phyloP scores from a whole-genome alignment of 768 basidiomycete genomes.

The Suillus clintonianus region DNA sequence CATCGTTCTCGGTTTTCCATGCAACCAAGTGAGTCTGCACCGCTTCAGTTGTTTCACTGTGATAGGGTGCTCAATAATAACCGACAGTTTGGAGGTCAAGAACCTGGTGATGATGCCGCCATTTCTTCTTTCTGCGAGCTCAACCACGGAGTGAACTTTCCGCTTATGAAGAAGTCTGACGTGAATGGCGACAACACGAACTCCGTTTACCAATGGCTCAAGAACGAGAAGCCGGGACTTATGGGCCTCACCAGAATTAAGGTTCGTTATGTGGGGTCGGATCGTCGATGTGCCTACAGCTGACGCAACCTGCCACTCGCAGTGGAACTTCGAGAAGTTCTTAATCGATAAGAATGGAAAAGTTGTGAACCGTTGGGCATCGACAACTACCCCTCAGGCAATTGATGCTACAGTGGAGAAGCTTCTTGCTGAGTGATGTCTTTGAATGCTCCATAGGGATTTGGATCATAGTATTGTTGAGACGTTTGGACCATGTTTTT shows the following conservation, averaged over 20 bases:
- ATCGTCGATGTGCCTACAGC: constrained; percentile 35
- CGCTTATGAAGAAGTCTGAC: constrained; percentile 89
- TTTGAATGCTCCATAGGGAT: background rate
- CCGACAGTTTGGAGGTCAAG: constrained; percentile 78
- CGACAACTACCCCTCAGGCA: constrained; percentile 67
- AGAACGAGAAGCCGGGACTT: constrained; percentile 73
- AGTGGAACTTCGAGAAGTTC: constrained; percentile 96
- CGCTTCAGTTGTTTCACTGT: background rate
- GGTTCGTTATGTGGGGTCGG: background rate
- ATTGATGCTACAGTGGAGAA: constrained; percentile 68
- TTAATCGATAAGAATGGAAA: constrained; percentile 56
- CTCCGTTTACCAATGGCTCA: constrained; percentile 84
- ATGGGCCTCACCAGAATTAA: constrained; percentile 56
- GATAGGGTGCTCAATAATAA: background rate
- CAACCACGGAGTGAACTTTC: constrained; percentile 90
- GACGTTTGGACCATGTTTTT: too few species aligned
- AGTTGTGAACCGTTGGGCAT: constrained; percentile 73
- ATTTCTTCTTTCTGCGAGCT: constrained; percentile 73
- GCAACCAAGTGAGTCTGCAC: constrained; percentile 64
- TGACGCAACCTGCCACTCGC: background rate
- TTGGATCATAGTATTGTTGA: background rate
- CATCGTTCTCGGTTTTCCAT: constrained; percentile 88
- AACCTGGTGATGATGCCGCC: constrained; percentile 77
- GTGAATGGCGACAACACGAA: constrained; percentile 89
- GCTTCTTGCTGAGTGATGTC: constrained; percentile 41